phyloP scores from a whole-genome alignment of 305 asterid genomes.

The Plantago rigida region DNA sequence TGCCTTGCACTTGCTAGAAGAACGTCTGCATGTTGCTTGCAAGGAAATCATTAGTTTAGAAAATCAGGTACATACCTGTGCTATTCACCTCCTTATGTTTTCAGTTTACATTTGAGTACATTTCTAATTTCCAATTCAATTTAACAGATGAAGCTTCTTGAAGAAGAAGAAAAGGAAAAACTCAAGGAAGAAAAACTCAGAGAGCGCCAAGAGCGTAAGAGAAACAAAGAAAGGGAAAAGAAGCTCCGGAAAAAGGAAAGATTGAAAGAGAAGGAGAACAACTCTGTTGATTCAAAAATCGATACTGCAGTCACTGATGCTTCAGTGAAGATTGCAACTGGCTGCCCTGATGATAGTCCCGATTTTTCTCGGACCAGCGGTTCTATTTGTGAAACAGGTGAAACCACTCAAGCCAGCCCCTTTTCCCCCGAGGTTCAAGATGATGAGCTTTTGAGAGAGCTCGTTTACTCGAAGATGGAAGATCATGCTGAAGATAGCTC shows the following conservation, averaged over 20 bases:
- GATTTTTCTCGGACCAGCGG: conserved; percentile 36
- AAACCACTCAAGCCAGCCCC: conserved; percentile 43
- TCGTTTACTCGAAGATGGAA: conserved; percentile 38
- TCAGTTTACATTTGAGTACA: conserved; percentile 18
- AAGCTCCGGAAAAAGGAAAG: conserved; percentile 91
- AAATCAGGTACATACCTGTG: conserved; percentile 62
- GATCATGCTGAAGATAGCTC: conserved; percentile 40
- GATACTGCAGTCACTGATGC: conserved; percentile 15
- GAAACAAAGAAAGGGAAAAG: conserved; percentile 84
- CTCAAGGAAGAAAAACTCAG: conserved; percentile 40
- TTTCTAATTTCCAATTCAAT: conserved; percentile 29
- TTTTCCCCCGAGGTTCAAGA: conserved; percentile 49
- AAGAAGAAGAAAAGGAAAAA: conserved; percentile 94
- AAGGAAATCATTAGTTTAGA: conserved; percentile 87
- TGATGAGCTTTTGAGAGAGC: conserved; percentile 43
- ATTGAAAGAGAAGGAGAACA: conserved; percentile 68
- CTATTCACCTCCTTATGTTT: conserved; percentile 12
- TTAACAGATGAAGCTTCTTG: conserved; percentile 81
- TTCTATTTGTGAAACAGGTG: conserved; percentile 44
- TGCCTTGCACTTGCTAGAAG: conserved; percentile 80
- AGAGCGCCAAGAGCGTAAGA: conserved; percentile 76
- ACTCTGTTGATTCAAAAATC: conserved; percentile 35
- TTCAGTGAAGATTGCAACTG: conserved; percentile 38
- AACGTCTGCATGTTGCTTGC: conserved; percentile 88
- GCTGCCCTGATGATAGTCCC: conserved; percentile 38